Base-by-base conservation (phyloP, 2,329 filamentous ascomycete genomes). In the Monosporascus sp. region DNA sequence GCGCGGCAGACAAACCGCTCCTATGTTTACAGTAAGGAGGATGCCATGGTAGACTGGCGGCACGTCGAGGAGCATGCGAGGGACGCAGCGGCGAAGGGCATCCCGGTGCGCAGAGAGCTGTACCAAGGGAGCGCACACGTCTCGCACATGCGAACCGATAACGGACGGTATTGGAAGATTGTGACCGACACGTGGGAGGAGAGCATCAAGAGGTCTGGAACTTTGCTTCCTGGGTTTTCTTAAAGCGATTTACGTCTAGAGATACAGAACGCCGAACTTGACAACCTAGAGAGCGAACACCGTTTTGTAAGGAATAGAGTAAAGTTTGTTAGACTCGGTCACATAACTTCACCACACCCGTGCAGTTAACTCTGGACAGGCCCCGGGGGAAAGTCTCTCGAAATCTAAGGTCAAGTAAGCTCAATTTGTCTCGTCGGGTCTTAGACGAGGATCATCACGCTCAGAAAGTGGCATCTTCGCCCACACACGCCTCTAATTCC, bases 11-110 rank as follows among this genome's bases (percentile, higher is more conserved):
- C 68, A 4, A 67, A 72, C 20, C 70, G 80, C 37, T 67, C 73
- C n/a, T 84, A 83, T 56, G 56, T 83, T 18, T 83, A 81, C 54
- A 74, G 77, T 11, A 68, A 71, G 37, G 71, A 65, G 2, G 81
- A 84, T 60, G 54, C 60, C 37, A 69, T 82, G 56, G 74, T 83
- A 5, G 65, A 70, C 2, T 75, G 68, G 63, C 58, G 55, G 7
- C 73, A 80, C 54, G 70, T 83, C 5, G 77, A 81, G 63, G 60
- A 59, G 43, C 78, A 83, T 57, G 77, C 75, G 0, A 61, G 55
- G 3, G 67, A 73, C 44, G 77, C 79, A 0, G 59, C 50, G 31
- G 54, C 58, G 7, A 67, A 60, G 8, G 77, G 76, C 2, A 74
- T 76, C 39, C 51, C 52, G 3, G 73, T 80, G 2, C 65, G 70